A percentile compares a stretch with the other conserved stretches of the same genome.
Evolutionary conservation across 2,329 filamentous ascomycete genomes (phyloP).

Genomic region (Paraphoma sp.): DNA sequence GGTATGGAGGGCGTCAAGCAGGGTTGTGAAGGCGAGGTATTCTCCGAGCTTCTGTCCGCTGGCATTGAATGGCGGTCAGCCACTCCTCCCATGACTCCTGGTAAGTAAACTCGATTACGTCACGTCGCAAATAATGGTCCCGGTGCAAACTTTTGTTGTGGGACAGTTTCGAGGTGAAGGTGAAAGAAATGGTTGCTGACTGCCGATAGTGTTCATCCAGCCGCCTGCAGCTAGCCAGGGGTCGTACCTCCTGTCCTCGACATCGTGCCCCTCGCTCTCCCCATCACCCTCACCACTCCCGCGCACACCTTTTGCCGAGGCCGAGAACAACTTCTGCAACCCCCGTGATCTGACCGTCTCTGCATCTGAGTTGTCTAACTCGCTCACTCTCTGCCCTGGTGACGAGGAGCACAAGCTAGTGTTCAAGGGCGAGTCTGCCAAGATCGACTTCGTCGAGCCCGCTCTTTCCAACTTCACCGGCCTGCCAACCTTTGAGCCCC

Average conservation of each 20-base stretch:
- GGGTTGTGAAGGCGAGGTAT: conserved; percentile 71
- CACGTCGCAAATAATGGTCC: not conserved
- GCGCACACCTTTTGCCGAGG: conserved; percentile 70
- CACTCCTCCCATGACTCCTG: conserved; percentile 88
- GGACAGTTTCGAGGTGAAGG: not conserved
- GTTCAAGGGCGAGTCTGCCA: conserved; percentile 54
- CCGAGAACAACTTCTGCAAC: conserved; percentile 86
- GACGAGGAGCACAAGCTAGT: conserved; percentile 66
- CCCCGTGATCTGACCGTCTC: conserved; percentile 85
- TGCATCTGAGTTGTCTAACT: conserved; percentile 68
- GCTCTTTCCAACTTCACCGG: conserved; percentile 55
- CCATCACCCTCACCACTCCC: conserved; percentile 85
- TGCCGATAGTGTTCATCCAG: conserved; percentile 67
- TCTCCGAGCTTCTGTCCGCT: conserved; percentile 73
- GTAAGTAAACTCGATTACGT: conserved; percentile 60
- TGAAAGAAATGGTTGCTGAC: conserved; percentile 28
- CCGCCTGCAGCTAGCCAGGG: conserved; percentile 68
- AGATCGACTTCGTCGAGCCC: conserved; percentile 46
- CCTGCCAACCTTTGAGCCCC: conserved; percentile 79
- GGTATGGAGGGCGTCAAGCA: conserved; percentile 55
- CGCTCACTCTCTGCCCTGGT: conserved; percentile 66
- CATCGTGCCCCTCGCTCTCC: conserved; percentile 82
- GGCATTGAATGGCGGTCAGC: conserved; percentile 78
- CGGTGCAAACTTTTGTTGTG: not conserved
- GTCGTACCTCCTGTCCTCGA: conserved; percentile 75